phyloP scores from a whole-genome alignment of 2,329 filamentous ascomycete genomes.

The Botrytis medusae region DNA sequence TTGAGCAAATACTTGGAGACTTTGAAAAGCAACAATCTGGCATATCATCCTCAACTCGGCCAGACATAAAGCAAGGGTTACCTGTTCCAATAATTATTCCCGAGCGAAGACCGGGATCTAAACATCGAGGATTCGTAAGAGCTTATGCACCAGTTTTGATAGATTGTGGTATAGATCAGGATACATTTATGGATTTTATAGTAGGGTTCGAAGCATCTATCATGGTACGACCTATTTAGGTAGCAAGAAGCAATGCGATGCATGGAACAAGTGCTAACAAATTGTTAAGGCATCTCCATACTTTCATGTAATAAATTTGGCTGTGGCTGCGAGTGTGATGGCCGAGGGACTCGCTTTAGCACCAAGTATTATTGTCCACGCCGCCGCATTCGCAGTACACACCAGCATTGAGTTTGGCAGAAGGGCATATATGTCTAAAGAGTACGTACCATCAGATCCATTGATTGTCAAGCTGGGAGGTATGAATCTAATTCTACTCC shows the following conservation, averaged over 20 bases:
- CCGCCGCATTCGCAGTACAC: constrained; percentile 14
- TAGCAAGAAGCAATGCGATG: neutral
- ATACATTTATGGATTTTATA: constrained; percentile 50
- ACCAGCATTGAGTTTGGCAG: constrained; percentile 15
- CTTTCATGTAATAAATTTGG: constrained; percentile 46
- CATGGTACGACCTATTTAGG: neutral
- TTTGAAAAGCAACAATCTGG: neutral
- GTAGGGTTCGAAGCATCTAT: constrained; percentile 44
- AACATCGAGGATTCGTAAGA: constrained; percentile 51
- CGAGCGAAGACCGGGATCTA: constrained; percentile 51
- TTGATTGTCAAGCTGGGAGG: constrained; percentile 37
- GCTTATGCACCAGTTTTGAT: constrained; percentile 52
- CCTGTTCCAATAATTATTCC: constrained; percentile 52
- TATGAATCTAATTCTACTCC: constrained; percentile 22
- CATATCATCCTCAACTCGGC: neutral
- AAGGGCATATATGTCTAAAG: constrained; percentile 22
- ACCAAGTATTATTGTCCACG: constrained; percentile 43
- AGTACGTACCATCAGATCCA: constrained; percentile 42
- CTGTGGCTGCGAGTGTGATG: constrained; percentile 26
- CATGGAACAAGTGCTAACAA: constrained; percentile 18
- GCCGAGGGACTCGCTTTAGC: constrained; percentile 39
- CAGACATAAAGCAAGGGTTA: constrained; percentile 27
- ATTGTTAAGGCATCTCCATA: constrained; percentile 43
- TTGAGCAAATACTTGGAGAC: constrained; percentile 11
- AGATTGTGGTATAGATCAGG: constrained; percentile 48